Evolutionary conservation across 179 eudicot species (phyloP).

Genomic region (Nepenthes alata): DNA sequence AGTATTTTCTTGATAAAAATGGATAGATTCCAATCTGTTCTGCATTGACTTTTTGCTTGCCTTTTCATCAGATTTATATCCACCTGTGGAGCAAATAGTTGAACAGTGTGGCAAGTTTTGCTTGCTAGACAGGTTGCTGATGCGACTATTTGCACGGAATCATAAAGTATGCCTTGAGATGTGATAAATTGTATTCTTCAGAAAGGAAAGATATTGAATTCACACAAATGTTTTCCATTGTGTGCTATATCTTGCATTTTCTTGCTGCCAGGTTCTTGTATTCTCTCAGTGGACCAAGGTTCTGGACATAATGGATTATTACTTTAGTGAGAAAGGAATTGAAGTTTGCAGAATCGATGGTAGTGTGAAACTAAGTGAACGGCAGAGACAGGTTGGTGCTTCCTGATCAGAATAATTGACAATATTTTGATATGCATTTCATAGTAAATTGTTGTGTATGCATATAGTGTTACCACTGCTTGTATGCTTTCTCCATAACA

Average conservation of each 20-base stretch:
- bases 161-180: conserved; percentile 51
- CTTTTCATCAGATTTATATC: conserved; percentile 49
- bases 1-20: no score
- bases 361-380: conserved; percentile 65
- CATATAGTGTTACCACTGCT: not conserved
- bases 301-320: conserved; percentile 81
- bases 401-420: not conserved
- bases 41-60: not conserved
- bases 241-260: not conserved
- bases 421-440: not conserved
- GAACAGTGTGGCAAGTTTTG: conserved; percentile 87
- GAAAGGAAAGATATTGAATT: not conserved
- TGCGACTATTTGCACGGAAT: conserved; percentile 55
- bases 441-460: not conserved
- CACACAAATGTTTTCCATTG: not conserved
- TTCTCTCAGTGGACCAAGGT: conserved; percentile 95
- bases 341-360: conserved; percentile 95
- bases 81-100: conserved; percentile 81
- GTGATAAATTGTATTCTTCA: not conserved
- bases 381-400: conserved; percentile 61
- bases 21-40: not conserved
- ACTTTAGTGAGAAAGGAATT: conserved; percentile 72
- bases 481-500: no score
- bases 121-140: conserved; percentile 65
- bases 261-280: conserved; percentile 58